phyloP scores from a whole-genome alignment of 2,329 filamentous ascomycete genomes.

The Trichothecium sympodiale region DNA sequence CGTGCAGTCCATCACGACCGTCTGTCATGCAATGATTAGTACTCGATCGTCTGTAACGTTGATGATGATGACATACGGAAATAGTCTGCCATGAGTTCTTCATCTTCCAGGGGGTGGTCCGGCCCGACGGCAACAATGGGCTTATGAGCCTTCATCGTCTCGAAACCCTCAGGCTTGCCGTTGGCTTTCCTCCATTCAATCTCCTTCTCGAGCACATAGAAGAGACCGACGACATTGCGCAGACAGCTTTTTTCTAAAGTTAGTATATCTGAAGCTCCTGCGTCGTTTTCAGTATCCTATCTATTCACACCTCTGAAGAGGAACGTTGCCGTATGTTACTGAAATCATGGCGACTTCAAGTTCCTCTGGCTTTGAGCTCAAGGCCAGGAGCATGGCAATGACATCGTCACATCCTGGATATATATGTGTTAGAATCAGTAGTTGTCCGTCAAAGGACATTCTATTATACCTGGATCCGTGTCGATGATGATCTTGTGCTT shows the following conservation, averaged over 20 bases:
- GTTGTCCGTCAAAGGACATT: no score
- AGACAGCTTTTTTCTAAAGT: conserved; percentile 49
- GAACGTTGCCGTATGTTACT: conserved; percentile 88
- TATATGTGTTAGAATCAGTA: no score
- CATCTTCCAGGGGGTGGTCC: conserved; percentile 73
- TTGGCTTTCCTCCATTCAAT: conserved; percentile 66
- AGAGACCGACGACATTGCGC: conserved; percentile 79
- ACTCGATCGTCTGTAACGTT: neutral
- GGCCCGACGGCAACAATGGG: conserved; percentile 82
- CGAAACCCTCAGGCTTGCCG: conserved; percentile 60
- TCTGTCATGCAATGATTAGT: conserved; percentile 31
- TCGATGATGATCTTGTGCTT: conserved; percentile 84
- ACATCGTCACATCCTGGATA: conserved; percentile 76
- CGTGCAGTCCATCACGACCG: conserved; percentile 65
- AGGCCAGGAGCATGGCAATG: conserved; percentile 75
- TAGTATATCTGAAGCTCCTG: no score
- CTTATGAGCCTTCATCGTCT: conserved; percentile 58
- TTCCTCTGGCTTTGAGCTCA: conserved; percentile 72
- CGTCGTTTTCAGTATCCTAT: no score
- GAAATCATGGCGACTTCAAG: conserved; percentile 78
- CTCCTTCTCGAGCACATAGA: conserved; percentile 87
- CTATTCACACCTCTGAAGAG: conserved; percentile 58
- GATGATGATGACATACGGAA: conserved; percentile 55
- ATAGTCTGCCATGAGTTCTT: conserved; percentile 69
- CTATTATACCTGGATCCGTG: conserved; percentile 66